Evolutionary conservation across 2,329 filamentous ascomycete genomes (phyloP), one percentile per base, ranked within the genome.

Genomic region (Pseudopyricularia cyperi): DNA sequence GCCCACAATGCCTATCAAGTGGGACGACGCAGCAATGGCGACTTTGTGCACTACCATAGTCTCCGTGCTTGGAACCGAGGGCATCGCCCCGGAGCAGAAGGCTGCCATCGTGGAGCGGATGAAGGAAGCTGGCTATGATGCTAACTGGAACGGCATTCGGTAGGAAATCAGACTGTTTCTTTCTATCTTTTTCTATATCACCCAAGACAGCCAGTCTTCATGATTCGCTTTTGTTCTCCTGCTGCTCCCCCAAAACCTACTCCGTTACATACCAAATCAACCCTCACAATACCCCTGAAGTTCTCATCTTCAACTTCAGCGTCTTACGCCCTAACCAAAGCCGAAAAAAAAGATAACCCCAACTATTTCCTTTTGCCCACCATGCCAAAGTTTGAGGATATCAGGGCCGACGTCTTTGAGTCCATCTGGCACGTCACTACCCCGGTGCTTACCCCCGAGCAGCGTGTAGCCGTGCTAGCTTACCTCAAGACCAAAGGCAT

Each of bases 101-200:
- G 56, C 52, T 0, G 48, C 53, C 7, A 55, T 63, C 11, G 57
- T 59, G 11, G 9, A 17, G 1, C 50, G 59, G 49, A 61, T 64
- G 60, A 35, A 54, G 0, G n/a, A 15, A 0, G 58, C 56, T 1
- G 61, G 62, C 11, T 57, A 61, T 39, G 55, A 61, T 12, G 56
- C 61, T n/a, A 55, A 53, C 28, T 68, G 66, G 66, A 68, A 68
- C 42, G 64, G 56, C 19, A 65, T 68, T 6, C 60, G 66, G 66
- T 67, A 66, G 47, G 60, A 57, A n/a, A 19, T 51, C 34, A 47
- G 11, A 6, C 19, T 33, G 4, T n/a, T 26, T 48, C 39, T n/a
- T 52, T 4, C 15, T 35, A 19, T 24, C 12, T 30, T 33, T 34
- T 4, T 33, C 17, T 24, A 8, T 34, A 3, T 34, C 6, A 22